Evolutionary conservation across 2,329 filamentous ascomycete species (phyloP).

Genomic region (Talaromyces sp.): DNA sequence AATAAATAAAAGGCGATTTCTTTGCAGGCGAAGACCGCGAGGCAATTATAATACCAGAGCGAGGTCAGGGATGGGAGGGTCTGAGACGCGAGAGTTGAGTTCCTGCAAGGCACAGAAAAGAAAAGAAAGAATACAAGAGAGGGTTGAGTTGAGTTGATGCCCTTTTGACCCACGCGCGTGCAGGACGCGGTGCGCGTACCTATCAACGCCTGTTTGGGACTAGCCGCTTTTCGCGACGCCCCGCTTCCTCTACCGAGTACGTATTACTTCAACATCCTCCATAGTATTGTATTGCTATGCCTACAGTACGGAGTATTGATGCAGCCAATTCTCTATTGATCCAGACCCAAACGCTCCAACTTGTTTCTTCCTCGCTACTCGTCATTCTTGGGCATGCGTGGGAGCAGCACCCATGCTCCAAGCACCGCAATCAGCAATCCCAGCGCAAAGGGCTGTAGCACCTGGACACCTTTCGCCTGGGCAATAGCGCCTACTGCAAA

Average conservation of each 20-base stretch:
- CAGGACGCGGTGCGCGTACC: background rate
- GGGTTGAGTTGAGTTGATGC: background rate
- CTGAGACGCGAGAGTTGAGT: background rate
- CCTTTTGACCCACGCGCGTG: background rate
- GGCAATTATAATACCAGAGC: background rate
- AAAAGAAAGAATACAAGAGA: background rate
- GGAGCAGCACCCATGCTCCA: constrained; percentile 43
- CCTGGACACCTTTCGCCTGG: constrained; percentile 53
- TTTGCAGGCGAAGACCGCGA: background rate
- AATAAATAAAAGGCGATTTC: background rate
- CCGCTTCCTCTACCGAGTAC: background rate
- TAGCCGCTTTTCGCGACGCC: background rate
- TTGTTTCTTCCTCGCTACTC: background rate
- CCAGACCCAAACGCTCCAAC: background rate
- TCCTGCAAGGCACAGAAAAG: background rate
- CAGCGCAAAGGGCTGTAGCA: constrained; percentile 56
- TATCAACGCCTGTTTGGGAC: background rate
- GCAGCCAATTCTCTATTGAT: background rate
- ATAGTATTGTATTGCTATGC: no score
- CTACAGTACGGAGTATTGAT: no score
- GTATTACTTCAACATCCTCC: no score
- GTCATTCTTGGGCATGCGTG: constrained; percentile 12
- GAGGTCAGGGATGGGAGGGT: background rate
- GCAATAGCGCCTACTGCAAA: constrained; percentile 43
- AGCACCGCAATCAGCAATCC: constrained; percentile 48